Conservation (phyloP, 23 red algal species). For the Gracilaria domingensis region DNA sequence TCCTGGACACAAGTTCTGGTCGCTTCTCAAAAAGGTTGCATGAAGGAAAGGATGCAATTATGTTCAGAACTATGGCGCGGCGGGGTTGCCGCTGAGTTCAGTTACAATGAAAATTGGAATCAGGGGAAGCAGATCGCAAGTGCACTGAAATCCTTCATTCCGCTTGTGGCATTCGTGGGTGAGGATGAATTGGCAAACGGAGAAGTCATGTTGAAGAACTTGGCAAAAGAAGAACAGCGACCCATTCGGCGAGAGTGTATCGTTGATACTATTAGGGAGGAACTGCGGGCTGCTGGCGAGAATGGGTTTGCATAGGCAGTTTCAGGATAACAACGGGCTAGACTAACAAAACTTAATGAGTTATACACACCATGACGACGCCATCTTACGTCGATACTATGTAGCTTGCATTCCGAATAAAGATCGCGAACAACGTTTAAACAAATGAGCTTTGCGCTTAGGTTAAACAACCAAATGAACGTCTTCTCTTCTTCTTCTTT, state of each 20-base stretch:
- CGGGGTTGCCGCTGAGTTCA: constrained; percentile 85
- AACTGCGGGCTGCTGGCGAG: constrained; percentile 15
- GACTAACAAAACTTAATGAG: constrained; percentile 13
- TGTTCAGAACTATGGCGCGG: constrained; percentile 86
- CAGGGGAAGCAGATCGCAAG: constrained; percentile 83
- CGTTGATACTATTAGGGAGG: constrained; percentile 35
- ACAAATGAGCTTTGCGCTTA: neutral
- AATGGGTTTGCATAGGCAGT: neutral
- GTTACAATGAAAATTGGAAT: constrained; percentile 87
- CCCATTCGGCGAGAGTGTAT: constrained; percentile 23
- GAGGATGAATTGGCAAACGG: constrained; percentile 87
- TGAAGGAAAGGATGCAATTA: constrained; percentile 86
- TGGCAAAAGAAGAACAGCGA: constrained; percentile 56
- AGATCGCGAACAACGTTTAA: neutral
- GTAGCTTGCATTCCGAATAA: neutral
- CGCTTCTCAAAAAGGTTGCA: constrained; percentile 81
- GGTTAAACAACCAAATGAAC: no score
- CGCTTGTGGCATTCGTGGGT: constrained; percentile 87
- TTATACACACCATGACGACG: neutral
- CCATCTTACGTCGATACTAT: neutral
- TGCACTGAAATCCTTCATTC: constrained; percentile 75
- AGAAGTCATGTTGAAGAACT: constrained; percentile 78
- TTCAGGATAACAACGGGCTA: neutral
- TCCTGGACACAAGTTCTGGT: constrained; percentile 89
- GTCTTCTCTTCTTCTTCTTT: no score